phyloP scores from a whole-genome alignment of 371 early-diverging fungal species.

The Fennellomyces sp. region DNA sequence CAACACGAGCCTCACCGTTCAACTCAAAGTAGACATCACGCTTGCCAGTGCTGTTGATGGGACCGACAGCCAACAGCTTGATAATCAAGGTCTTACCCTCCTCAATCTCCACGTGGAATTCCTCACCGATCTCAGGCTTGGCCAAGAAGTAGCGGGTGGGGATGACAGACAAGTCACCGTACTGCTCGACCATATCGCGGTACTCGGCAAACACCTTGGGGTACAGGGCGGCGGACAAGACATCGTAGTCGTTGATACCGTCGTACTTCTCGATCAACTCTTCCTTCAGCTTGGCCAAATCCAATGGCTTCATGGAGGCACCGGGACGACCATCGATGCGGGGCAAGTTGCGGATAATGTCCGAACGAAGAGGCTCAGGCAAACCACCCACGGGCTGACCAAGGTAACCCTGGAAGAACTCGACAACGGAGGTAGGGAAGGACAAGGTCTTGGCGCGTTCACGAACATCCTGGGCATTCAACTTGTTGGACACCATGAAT shows the following conservation, averaged over 20 bases:
- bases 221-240: slow-evolving; percentile 86
- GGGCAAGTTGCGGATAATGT: slow-evolving; percentile 78
- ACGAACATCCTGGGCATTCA: slow-evolving; percentile 74
- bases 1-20: slow-evolving; percentile 93
- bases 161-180: slow-evolving; percentile 83
- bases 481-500: slow-evolving; percentile 92
- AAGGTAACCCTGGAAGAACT: slow-evolving; percentile 94
- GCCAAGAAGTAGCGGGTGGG: slow-evolving; percentile 92
- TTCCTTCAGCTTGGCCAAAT: slow-evolving; percentile 72
- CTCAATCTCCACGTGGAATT: slow-evolving; percentile 85
- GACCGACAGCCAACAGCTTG: slow-evolving; percentile 87
- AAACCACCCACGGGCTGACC: slow-evolving; percentile 95
- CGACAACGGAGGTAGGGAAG: slow-evolving; percentile 93
- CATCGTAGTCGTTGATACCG: slow-evolving; percentile 83
- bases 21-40: slow-evolving; percentile 95
- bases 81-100: slow-evolving; percentile 90
- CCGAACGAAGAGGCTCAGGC: slow-evolving; percentile 85
- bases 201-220: slow-evolving; percentile 94
- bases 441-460: slow-evolving; percentile 77
- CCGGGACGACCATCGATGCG: slow-evolving; percentile 92
- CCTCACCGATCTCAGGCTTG: slow-evolving; percentile 86
- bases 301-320: slow-evolving; percentile 75
- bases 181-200: slow-evolving; percentile 68
- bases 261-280: slow-evolving; percentile 78
- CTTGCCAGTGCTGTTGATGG: slow-evolving; percentile 75